phyloP scores from a whole-genome alignment of 2,329 filamentous ascomycete genomes.

The Colletotrichum horii region DNA sequence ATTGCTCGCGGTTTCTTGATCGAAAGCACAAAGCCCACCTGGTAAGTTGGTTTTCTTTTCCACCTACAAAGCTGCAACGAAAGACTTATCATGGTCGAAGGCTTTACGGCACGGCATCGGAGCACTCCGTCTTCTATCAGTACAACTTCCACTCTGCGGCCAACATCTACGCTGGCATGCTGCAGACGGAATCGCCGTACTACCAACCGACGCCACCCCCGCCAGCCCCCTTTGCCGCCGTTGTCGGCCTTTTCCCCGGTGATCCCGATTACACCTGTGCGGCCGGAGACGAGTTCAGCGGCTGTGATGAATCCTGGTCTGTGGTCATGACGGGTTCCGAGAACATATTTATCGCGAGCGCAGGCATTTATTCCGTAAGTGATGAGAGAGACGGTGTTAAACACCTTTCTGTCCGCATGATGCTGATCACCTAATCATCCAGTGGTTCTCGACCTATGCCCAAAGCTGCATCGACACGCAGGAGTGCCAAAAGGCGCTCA shows the following conservation, averaged over 20 bases:
- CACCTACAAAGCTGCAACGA: no score
- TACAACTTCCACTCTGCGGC: slow-evolving; percentile 54
- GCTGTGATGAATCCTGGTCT: slow-evolving; percentile 28
- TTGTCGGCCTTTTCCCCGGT: background rate
- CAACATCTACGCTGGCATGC: slow-evolving; percentile 62
- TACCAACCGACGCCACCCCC: slow-evolving; percentile 47
- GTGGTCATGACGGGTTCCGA: slow-evolving; percentile 14
- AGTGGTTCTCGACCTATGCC: slow-evolving; percentile 27
- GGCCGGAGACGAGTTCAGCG: slow-evolving; percentile 6
- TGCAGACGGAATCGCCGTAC: slow-evolving; percentile 73
- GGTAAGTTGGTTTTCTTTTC: no score
- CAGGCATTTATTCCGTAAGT: slow-evolving; percentile 28
- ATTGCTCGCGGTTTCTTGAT: slow-evolving; percentile 40
- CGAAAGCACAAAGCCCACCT: slow-evolving; percentile 34
- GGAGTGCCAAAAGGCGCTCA: slow-evolving; percentile 29
- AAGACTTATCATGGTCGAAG: background rate
- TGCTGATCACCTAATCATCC: no score
- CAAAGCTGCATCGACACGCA: slow-evolving; percentile 19
- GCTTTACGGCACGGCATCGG: slow-evolving; percentile 51
- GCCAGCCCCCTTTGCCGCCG: slow-evolving; percentile 21
- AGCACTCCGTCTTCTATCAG: slow-evolving; percentile 57
- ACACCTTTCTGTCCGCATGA: no score
- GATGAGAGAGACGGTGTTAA: no score
- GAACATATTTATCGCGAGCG: slow-evolving; percentile 27
- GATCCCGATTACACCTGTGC: slow-evolving; percentile 22